Evolutionary conservation across 495 filamentous ascomycete genomes (phyloP), one percentile per base, ranked within the genome.

Genomic region (Aspergillus egyptiacus): DNA sequence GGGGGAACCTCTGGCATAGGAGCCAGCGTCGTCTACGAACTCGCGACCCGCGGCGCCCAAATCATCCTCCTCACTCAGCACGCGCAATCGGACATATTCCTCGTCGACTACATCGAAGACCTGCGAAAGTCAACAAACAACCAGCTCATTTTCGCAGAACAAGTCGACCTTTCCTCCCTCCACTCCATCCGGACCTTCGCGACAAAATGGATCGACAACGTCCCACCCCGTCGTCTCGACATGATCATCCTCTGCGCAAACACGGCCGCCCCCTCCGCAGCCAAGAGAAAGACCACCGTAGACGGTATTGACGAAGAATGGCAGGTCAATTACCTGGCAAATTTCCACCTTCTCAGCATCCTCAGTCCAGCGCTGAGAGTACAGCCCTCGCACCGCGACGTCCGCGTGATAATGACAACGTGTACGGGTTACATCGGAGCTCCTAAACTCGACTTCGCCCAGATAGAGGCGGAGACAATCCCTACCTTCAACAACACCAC

Each of bases 191-290:
- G 93, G 19, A 74, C 82, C 49, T 99, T 99, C 61, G 93, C 93
- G n/a, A 99, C 93, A 2, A 90, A 90, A 70, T 99, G 94, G 89
- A 86, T 97, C 56, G 91, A 99, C 66, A 99, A 97, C 63, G 79
- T 83, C 22, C 91, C 94, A 0, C 86, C 90, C 17, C 80, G 93
- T 30, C 80, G 93, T n/a, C 72, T 99, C 4, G 93, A 99, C 65
- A 89, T 91, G 82, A 69, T 99, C 18, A 81, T 99, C 35, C 76
- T 96, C 14, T 94, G 89, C 65, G 93, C 81, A 3, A 82, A 83
- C 28, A 83, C 83, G 1, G 57, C 61, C 1, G 65, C 86, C 32
- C 91, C 86, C 0, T 80, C 89, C 1, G 15, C 78, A 73, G 2
- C 71, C 15, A 61, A 71, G 31, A 64, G 77, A 10, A 62, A 57